Conservation (phyloP, 2,329 filamentous ascomycete species). For the Aspergillus quadrilineatus region DNA sequence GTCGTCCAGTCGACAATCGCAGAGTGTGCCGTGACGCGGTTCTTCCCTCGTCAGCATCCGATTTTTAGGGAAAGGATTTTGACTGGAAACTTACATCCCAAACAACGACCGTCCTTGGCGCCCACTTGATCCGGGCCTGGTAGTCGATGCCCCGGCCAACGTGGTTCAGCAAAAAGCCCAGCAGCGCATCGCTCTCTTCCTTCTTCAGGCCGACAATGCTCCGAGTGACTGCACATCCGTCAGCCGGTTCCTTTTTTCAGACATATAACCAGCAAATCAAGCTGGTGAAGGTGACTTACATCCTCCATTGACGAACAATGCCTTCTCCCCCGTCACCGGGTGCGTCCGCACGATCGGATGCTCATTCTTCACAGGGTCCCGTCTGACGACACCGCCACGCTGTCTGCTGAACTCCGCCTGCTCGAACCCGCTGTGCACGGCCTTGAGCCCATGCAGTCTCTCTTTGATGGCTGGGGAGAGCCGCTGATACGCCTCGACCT, state of each 20-base stretch:
- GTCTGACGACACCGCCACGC: conserved; percentile 65
- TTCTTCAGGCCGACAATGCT: conserved; percentile 47
- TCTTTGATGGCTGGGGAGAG: conserved; percentile 74
- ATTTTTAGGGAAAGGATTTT: not conserved
- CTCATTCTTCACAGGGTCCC: conserved; percentile 69
- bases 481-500: conserved; percentile 74
- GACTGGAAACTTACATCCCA: conserved; percentile 37
- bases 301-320: conserved; percentile 40
- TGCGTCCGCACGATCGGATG: conserved; percentile 66
- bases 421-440: conserved; percentile 75
- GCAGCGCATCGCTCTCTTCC: conserved; percentile 42
- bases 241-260: too few species aligned
- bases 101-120: conserved; percentile 27
- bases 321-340: conserved; percentile 34
- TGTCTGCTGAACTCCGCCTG: conserved; percentile 67
- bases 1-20: conserved; percentile 35
- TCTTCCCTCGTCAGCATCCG: conserved; percentile 22
- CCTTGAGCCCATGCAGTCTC: conserved; percentile 73
- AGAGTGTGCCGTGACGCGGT: conserved; percentile 39
- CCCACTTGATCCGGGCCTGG: conserved; percentile 28
- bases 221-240: conserved; percentile 29
- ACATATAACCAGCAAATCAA: too few species aligned
- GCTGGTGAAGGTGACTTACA: conserved; percentile 9
- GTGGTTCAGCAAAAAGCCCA: conserved; percentile 28
- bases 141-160: conserved; percentile 25